Base-by-base conservation (phyloP, 345 rosid genomes). In the Aquilaria yunnanensis region DNA sequence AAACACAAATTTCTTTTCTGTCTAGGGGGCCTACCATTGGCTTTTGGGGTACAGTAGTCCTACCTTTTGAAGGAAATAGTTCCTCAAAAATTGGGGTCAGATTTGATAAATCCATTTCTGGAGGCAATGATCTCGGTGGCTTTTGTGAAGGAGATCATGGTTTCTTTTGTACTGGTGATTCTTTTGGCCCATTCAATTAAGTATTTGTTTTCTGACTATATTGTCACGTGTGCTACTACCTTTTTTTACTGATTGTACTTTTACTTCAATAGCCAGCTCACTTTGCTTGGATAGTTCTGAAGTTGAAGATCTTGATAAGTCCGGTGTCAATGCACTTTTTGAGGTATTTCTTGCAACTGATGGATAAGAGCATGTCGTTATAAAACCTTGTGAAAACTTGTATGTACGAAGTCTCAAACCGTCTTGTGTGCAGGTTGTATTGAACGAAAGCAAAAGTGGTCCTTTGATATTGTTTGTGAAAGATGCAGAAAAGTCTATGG, bases 111-210 rank as follows among this genome's bases (percentile, higher is more conserved):
- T 62, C 90, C 56, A 80, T 95, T 49, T 82, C 77, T 10, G 96
- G 89, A 71, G 99, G 99, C 85, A 90, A 79, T 67, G 88, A 87
- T 76, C 96, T 95, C 61, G 99, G 97, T 64, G 99, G 96, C 54
- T 84, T 55, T 57, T 95, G 99, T 71, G 96, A 95, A 74, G 91
- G 79, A 68, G 96, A 83, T 60, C 93, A 73, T 56, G 97, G 99
- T 30, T 95, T 90, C 71, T 95, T 91, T 64, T 95, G 97, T 84
- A 62, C 87, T 65, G 96, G 99, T 95, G 77, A 62, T 63, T 13
- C 6, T n/a, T 63, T 51, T 32, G 49, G 32, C 34, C 61, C 51
- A 30, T 63, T 16, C 16, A 37, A 23, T 50, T 37, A 23, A 23
- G 23, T 23, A 57, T n/a, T 1, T 53, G 45, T 56, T 51, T 51